Conservation (phyloP, 352 stramenopile genomes). For the Globisporangium spinosum region DNA sequence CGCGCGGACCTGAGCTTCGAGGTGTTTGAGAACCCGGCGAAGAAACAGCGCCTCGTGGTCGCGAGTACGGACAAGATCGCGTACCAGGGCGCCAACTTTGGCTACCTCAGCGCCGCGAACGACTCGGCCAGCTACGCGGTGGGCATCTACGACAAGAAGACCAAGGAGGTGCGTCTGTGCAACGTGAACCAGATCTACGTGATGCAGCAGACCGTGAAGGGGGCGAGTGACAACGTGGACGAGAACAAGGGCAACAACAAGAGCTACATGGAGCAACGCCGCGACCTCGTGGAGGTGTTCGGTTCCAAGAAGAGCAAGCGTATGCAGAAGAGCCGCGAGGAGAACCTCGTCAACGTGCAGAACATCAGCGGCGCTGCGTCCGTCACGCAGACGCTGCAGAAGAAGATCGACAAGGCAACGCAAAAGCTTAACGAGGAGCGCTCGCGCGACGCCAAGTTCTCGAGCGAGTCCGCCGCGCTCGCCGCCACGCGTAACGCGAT, state of each 20-base stretch:
- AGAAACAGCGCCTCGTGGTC: constrained; percentile 81
- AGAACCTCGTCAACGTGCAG: constrained; percentile 77
- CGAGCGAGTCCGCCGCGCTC: constrained; percentile 49
- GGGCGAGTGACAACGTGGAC: constrained; percentile 59
- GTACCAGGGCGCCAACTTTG: constrained; percentile 86
- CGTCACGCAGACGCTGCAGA: constrained; percentile 65
- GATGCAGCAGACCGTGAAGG: constrained; percentile 82
- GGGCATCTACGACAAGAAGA: constrained; percentile 75
- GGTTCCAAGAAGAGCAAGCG: constrained; percentile 83
- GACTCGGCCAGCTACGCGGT: constrained; percentile 73
- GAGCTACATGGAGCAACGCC: constrained; percentile 63
- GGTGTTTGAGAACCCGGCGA: constrained; percentile 74
- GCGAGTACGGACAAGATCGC: constrained; percentile 74
- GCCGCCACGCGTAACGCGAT: constrained; percentile 59
- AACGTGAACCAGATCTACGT: constrained; percentile 85
- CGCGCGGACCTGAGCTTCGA: constrained; percentile 68
- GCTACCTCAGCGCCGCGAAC: constrained; percentile 66
- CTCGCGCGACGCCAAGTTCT: constrained; percentile 47
- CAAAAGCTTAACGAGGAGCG: constrained; percentile 46
- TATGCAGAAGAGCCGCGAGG: constrained; percentile 77
- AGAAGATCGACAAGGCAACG: constrained; percentile 65
- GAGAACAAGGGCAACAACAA: constrained; percentile 57
- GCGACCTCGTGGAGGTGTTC: constrained; percentile 76
- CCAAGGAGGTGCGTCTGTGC: constrained; percentile 65
- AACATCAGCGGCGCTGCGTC: constrained; percentile 72